Evolutionary conservation across 768 basidiomycete genomes (phyloP), one percentile per base, ranked within the genome.

Genomic region (Trametes maxima): DNA sequence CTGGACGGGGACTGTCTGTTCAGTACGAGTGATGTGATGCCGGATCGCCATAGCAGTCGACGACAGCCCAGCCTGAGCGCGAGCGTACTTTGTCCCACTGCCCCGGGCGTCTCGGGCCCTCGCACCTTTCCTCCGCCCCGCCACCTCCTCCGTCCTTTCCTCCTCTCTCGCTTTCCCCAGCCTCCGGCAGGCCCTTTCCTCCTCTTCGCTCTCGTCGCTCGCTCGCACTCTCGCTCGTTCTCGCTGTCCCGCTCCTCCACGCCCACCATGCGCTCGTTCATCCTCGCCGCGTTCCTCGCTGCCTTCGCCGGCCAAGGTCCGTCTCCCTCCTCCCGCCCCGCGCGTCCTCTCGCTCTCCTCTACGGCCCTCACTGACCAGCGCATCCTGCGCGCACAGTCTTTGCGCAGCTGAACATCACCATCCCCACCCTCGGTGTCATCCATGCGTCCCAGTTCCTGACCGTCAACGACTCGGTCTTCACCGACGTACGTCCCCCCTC

Each of bases 251-350:
- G n/a, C 45, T 21, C 47, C 11, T 24, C 35, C 22, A 35, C 28
- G 28, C 35, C 4, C 60, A 43, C 22, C 43, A 55, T 57, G 50
- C 54, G 40, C 37, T 58, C 71, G 28, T 10, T 67, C 58, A 64
- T 69, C 63, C 46, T 76, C 60, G 55, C 71, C 63, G 70, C 78
- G 47, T 66, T 82, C 56, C 66, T 73, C 55, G 73, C 74, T 67
- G 78, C 87, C 56, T 59, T 67, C 76, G 84, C 83, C 71, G 78
- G 84, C 65, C 85, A 79, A 84, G 85, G 88, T 86, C 67, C 45
- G 67, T 21, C 16, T 56, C n/a, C 10, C 3, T 2, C 37, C 14
- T 24, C 10, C 22, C 13, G 44, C 44, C 19, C 44, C 19, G 19
- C 17, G 44, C 40, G 14, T 35, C 44, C 21, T 63, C 33, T 25